These are phyloP conservation scores for Ailanthus altissimus DNA, from an alignment of 345 rosid species.

Conservation along the genomic window DNA sequence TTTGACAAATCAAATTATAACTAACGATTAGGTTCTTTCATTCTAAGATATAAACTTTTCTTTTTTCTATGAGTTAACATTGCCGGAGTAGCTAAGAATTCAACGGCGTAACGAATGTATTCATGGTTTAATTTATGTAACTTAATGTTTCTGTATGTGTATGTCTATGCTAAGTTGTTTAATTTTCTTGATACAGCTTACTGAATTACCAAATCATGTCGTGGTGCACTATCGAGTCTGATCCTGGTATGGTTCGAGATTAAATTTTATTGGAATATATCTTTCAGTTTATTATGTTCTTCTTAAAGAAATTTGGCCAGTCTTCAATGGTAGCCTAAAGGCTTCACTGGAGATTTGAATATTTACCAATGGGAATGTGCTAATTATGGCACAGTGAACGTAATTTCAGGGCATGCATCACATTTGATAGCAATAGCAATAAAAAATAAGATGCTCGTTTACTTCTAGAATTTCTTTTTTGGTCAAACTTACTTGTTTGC, in stretches of 20 bases:
- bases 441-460: not conserved
- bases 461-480: not conserved
- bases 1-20: not conserved
- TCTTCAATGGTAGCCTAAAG: not conserved
- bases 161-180: not conserved
- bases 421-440: not conserved
- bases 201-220: slow-evolving; percentile 56
- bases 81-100: too few species aligned
- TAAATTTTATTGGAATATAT: not conserved
- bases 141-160: not conserved
- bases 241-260: slow-evolving; percentile 67
- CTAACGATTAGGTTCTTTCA: too few species aligned
- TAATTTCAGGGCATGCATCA: not conserved
- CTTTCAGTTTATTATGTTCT: not conserved
- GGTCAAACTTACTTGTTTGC: not conserved
- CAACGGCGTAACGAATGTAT: not conserved
- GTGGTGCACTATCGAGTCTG: slow-evolving; percentile 99
- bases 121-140: not conserved
- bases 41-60: too few species aligned
- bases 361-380: not conserved
- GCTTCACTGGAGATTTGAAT: not conserved
- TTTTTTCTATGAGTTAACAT: too few species aligned
- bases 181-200: slow-evolving; percentile 30
- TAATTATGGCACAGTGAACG: not conserved
- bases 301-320: not conserved